Evolutionary conservation across 768 basidiomycete genomes (phyloP), one percentile per base, ranked within the genome.

Genomic region (Hemileccinum impolitum): DNA sequence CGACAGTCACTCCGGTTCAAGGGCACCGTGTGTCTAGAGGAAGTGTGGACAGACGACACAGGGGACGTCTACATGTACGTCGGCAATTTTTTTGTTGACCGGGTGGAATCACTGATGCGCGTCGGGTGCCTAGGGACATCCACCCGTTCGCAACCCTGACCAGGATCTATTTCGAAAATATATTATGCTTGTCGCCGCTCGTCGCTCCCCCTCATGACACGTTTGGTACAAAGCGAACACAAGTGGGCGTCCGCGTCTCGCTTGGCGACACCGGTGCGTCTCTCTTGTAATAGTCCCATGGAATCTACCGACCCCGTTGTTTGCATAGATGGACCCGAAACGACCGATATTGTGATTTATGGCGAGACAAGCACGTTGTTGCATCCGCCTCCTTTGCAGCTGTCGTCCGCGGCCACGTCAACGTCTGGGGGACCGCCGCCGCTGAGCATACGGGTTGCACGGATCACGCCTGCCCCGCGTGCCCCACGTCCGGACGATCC

Each of bases 401-500:
- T 55, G 12, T 48, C 53, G n/a, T 19, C 57, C 4, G 37, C 62
- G 10, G 38, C 45, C 19, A 38, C 37, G 32, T 68, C 68, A 13
- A 45, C 59, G 9, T 60, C 63, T 3, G 18, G 34, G 39, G 44
- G 65, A 28, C 38, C 57, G 2, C 65, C 64, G 1, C 58, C 57
- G 0, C 54, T 78, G 5, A 56, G 48, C 0, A 61, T 86, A 18
- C 68, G 71, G 15, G 85, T 85, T 7, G 84, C 80, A 0, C 79
- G 83, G 35, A 74, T 87, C 51, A 71, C 75, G 9, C 61, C 76
- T 57, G 60, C 65, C 14, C 70, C 75, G 39, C 72, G 57, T 2
- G 52, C 60, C 0, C 84, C 84, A 4, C 74, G 88, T 31, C 88
- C 88, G 0, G 88, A 90, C 52, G 88, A 90, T 52, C 88, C 87